A percentile compares a stretch with the other conserved stretches of the same genome.
Evolutionary conservation across 2,329 filamentous ascomycete genomes (phyloP).

Genomic region (Metarhizium rileyi): DNA sequence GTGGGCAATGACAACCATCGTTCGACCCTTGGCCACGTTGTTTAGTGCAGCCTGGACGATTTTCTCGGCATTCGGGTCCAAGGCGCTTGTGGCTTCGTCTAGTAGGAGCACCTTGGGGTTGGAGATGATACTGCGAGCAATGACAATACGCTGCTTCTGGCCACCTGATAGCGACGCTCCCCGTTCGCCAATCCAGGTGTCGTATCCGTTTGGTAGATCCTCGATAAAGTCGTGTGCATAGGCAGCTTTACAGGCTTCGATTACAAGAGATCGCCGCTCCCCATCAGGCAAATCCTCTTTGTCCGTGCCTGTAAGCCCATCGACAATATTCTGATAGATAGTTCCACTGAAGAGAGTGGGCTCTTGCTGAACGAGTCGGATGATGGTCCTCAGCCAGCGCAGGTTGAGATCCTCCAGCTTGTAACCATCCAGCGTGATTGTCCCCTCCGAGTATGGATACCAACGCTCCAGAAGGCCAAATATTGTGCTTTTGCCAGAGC

Average conservation of each 20-base stretch:
- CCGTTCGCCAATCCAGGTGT: constrained; percentile 52
- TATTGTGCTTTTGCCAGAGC: constrained; percentile 49
- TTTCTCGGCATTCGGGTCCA: constrained; percentile 34
- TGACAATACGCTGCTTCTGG: constrained; percentile 56
- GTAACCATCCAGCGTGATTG: constrained; percentile 33
- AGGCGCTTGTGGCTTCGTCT: constrained; percentile 58
- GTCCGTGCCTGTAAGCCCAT: constrained; percentile 32
- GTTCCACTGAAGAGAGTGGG: constrained; percentile 43
- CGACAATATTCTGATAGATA: constrained; percentile 42
- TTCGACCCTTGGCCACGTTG: constrained; percentile 44
- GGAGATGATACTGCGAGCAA: constrained; percentile 56
- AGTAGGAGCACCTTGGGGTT: constrained; percentile 54
- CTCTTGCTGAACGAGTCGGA: constrained; percentile 44
- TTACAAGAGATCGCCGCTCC: constrained; percentile 33
- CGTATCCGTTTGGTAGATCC: constrained; percentile 43
- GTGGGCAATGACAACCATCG: constrained; percentile 59
- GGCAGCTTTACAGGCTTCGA: constrained; percentile 38
- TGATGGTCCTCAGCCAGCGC: constrained; percentile 42
- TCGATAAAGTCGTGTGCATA: constrained; percentile 45
- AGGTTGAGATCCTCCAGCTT: constrained; percentile 34
- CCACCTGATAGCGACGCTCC: constrained; percentile 57
- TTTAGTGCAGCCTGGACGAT: constrained; percentile 48
- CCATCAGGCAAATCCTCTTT: constrained; percentile 28
- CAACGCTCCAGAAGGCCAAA: constrained; percentile 49
- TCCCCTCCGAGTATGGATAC: constrained; percentile 40